A percentile compares a stretch with the other conserved stretches of the same genome.
These are phyloP conservation scores for Senna siamea DNA, from an alignment of 306 rosid species.

Conservation along the genomic window DNA sequence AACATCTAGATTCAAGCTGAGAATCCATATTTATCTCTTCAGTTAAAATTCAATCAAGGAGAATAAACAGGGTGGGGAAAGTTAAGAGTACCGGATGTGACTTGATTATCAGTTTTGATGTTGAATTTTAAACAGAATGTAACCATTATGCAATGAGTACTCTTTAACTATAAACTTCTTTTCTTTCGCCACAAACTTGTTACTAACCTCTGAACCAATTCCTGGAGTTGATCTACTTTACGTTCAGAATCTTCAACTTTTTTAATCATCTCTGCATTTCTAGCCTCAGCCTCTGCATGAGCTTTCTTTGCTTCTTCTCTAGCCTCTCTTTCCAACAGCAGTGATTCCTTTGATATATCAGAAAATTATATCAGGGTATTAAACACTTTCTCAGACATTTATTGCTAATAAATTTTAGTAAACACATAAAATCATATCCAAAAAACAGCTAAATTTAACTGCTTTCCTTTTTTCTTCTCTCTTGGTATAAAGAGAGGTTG, in stretches of 20 bases:
- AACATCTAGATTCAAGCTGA: conserved; percentile 12
- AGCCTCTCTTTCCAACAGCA: not conserved
- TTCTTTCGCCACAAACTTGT: not conserved
- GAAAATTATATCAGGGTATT: conserved; percentile 18
- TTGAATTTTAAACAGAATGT: not conserved
- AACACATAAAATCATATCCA: not conserved
- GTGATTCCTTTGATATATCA: not conserved
- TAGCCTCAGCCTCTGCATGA: not conserved
- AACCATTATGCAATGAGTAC: not conserved
- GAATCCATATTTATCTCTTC: not conserved
- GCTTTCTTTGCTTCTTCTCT: not conserved
- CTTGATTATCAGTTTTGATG: conserved; percentile 5
- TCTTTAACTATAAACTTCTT: not conserved
- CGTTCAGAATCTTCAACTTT: not conserved
- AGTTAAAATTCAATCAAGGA: not conserved
- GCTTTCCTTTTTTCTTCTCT: not conserved
- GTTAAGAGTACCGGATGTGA: not conserved
- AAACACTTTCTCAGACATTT: conserved; percentile 27
- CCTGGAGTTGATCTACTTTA: not conserved
- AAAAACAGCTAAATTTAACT: not conserved
- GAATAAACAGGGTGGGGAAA: not conserved
- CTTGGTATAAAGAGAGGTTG: not conserved
- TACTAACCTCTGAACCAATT: not conserved
- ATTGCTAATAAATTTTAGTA: not conserved
- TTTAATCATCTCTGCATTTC: not conserved